Base-by-base conservation (phyloP, 1,139 yeast genomes). In the Nakaseomyces delphensis region DNA sequence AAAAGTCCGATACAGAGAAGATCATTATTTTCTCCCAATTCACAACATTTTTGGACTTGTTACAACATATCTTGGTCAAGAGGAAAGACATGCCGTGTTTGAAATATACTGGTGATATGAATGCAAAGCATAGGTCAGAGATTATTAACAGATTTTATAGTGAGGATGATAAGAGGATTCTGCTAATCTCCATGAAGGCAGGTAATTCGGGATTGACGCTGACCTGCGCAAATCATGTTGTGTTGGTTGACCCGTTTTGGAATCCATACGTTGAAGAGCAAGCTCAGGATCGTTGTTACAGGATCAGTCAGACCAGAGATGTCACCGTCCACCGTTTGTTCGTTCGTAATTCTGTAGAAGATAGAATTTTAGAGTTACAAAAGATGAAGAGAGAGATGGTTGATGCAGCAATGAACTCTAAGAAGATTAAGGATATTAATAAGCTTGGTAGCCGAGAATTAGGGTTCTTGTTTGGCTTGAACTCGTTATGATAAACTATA, bases 231-330 rank as follows among this genome's bases (percentile, higher is more conserved):
- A 83, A 86, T 33, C 96, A 86, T 60, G 94, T 89, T 9, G 76
- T 89, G 41, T 74, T 89, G 10, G 74, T 85, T 70, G 97, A 89
- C 60, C 96, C 96, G 13, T 89, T 86, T 59, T 89, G 97, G 97
- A 89, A 89, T 57, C 97, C 96, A 1, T 89, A 74, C 62, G 95
- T 89, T 3, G 97, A 89, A 63, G 95, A 84, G 39, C 97, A 89
- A 64, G 97, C 97, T 0, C 86, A 84, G 74, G 96, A 86, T 61
- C 76, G 98, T 51, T 94, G 93, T 5, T 91, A 91, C 64, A 75
- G 98, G 62, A 84, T 89, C 51, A 96, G 96, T 5, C 98, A 89
- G 64, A 73, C 74, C 27, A 69, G 76, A 44, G 79, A 79, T 36
- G 97, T 89, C 11, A 68, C 63, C 50, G 85, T 89, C 19, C 81